These are phyloP conservation scores for Apium graveolens DNA, from an alignment of 129 eudicot species.

Conservation along the genomic window DNA sequence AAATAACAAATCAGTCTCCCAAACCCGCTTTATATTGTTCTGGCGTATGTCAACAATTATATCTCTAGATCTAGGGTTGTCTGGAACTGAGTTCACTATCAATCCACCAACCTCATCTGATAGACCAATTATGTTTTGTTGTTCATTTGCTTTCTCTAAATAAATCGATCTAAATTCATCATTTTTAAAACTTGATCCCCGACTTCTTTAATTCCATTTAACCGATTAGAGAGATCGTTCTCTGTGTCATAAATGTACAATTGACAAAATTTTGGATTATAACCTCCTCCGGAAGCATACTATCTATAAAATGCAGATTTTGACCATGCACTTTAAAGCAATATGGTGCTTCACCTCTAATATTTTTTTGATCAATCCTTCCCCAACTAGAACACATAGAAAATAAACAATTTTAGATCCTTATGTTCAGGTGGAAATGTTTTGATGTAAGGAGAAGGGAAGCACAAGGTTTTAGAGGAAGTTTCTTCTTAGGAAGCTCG, in stretches of 20 bases:
- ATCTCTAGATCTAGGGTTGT: not conserved
- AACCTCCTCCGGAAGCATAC: not conserved
- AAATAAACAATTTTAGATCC: not conserved
- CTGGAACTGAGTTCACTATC: not conserved
- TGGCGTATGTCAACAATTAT: not conserved
- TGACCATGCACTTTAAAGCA: not conserved
- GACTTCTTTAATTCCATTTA: not conserved
- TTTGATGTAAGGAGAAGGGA: too few species aligned
- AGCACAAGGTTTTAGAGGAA: too few species aligned
- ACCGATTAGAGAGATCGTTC: not conserved
- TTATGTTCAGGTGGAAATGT: not conserved
- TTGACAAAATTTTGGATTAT: not conserved
- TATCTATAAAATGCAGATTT: not conserved
- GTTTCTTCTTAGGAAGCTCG: too few species aligned
- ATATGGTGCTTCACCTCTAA: not conserved
- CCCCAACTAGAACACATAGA: not conserved
- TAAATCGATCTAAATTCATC: not conserved
- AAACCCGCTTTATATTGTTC: not conserved
- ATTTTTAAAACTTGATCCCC: not conserved
- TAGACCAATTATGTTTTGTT: not conserved
- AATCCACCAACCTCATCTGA: not conserved
- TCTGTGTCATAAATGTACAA: conserved; percentile 9
- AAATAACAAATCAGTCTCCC: not conserved
- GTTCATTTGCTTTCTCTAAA: not conserved
- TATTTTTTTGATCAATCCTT: not conserved